These are phyloP conservation scores for Trichosporon sp. DNA, from an alignment of 1,284 basidiomycete genomes.

Conservation along the genomic window DNA sequence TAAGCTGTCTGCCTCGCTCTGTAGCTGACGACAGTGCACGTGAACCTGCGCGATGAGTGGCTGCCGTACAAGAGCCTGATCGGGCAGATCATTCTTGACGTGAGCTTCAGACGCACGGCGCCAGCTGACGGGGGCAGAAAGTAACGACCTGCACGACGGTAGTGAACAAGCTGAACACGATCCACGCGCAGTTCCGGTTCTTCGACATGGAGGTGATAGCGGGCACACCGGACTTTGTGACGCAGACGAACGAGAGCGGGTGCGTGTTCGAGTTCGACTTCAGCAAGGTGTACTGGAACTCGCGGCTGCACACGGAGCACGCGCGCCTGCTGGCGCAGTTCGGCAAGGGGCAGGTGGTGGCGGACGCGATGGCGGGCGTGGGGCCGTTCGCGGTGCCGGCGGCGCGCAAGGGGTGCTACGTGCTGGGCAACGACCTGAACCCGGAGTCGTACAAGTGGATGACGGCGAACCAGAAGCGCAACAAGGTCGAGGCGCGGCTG, in stretches of 20 bases:
- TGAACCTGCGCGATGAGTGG: conserved; percentile 88
- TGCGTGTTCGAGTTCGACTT: conserved; percentile 94
- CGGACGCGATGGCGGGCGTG: conserved; percentile 95
- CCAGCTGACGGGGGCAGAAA: conserved; percentile 59
- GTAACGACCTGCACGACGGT: conserved; percentile 75
- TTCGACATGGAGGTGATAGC: conserved; percentile 98
- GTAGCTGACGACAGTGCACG: conserved; percentile 55
- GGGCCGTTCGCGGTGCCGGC: conserved; percentile 95
- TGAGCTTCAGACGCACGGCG: conserved; percentile 50
- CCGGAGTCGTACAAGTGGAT: conserved; percentile 79
- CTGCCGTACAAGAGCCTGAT: conserved; percentile 86
- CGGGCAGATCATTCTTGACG: conserved; percentile 85
- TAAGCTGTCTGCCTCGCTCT: conserved; percentile 42
- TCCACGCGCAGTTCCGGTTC: conserved; percentile 82
- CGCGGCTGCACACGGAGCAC: conserved; percentile 86
- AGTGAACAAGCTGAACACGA: conserved; percentile 89
- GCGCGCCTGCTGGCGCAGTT: conserved; percentile 72
- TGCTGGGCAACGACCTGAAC: conserved; percentile 92
- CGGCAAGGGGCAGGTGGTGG: conserved; percentile 65
- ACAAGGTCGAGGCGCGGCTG: conserved; percentile 65
- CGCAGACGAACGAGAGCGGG: conserved; percentile 77
- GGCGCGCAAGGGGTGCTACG: conserved; percentile 79
- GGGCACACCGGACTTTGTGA: conserved; percentile 77
- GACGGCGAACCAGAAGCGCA: conserved; percentile 64
- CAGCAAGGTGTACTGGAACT: conserved; percentile 96